Base-by-base conservation (phyloP, 371 early-diverging fungal species). In the Rhizopus sp. region DNA sequence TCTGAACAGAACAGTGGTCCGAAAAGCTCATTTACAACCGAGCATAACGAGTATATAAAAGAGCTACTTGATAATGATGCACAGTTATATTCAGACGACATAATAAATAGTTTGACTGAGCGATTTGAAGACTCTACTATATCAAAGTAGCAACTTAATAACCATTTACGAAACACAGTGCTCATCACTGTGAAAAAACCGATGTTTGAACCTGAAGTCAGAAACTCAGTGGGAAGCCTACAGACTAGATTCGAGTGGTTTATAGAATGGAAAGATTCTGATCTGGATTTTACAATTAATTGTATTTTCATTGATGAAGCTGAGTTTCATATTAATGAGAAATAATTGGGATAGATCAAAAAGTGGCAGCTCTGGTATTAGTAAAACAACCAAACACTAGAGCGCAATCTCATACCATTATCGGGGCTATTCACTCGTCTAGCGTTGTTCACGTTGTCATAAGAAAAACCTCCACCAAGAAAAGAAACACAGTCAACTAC, bases 131-230 rank as follows among this genome's bases (percentile, higher is more conserved):
- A 48, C 29, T 59, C 46, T 40, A 38, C 32, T 39, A 48, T 53
- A 30, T 53, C 53, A 32, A 59, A 53, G 30, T 59, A 39, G 40
- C 60, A 59, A 53, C 48, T 53, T 31, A 59, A 59, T 53, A 53
- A 29, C 47, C 54, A 60, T 48, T 53, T 60, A 32, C 48, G 39
- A 39, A 53, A 53, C 41, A 53, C 32, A 40, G 39, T 60, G 49
- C 48, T 60, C 50, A 38, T 51, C 45, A 60, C 61, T 50, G 48
- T 60, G 35, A 55, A 50, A 35, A 60, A 50, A 34, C 44, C 44
- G 31, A 55, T 50, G 35, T 60, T 60, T 50, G 52, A 56, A 38
- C 29, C 56, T 51, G 35, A 55, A 39, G 39, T 45, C 29, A 51
- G 56, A 55, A 62, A 56, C 40, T 45, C 51, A 42, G 32, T 32